phyloP scores from a whole-genome alignment of 2,329 filamentous ascomycete species.

The Sclerotinia trifoliorum region DNA sequence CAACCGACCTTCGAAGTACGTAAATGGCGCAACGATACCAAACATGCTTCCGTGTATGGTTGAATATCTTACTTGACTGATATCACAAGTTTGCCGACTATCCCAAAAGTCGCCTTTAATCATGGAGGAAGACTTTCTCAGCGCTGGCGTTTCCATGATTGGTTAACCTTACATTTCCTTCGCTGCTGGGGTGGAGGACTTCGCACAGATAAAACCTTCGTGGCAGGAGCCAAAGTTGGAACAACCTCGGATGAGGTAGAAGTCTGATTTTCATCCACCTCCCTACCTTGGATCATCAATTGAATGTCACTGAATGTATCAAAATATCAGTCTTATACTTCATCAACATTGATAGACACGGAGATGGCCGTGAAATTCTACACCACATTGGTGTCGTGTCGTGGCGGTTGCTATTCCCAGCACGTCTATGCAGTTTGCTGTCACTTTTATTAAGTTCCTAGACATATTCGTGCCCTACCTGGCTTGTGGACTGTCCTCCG shows the following conservation, averaged over 20 bases:
- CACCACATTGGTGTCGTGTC: background rate
- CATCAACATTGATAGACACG: background rate
- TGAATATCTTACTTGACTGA: background rate
- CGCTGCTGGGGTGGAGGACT: background rate
- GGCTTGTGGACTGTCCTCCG: background rate
- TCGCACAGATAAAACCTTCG: background rate
- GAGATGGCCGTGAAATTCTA: background rate
- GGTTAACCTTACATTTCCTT: background rate
- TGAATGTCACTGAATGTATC: background rate
- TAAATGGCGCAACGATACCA: background rate
- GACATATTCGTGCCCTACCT: background rate
- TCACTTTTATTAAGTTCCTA: background rate
- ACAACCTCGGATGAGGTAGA: background rate
- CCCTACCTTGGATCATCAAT: background rate
- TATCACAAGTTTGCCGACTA: background rate
- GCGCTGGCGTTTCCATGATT: background rate
- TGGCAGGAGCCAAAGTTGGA: background rate
- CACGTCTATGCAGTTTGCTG: too few species aligned
- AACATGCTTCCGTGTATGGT: background rate
- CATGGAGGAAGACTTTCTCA: background rate
- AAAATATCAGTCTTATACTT: background rate
- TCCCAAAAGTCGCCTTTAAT: background rate
- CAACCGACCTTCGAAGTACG: conserved; percentile 9
- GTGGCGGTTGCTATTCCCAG: background rate
- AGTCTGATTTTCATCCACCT: background rate